Conservation (phyloP, 305 asterid species). For the Solanum hybrid region DNA sequence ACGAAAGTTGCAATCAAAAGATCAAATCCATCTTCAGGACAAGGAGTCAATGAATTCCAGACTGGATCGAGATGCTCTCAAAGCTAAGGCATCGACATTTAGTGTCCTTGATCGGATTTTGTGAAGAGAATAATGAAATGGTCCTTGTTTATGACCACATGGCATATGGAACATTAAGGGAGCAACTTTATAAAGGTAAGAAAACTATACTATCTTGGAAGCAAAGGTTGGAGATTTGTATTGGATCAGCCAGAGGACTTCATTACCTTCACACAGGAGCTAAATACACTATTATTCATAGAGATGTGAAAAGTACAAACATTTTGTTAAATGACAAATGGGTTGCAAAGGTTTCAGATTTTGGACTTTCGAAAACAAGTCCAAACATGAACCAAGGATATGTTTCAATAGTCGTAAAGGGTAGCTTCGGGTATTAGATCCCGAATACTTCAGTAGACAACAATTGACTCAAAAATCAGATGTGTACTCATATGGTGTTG, state of each 20-base stretch:
- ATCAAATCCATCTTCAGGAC: constrained; percentile 85
- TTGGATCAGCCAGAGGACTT: constrained; percentile 74
- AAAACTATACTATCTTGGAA: constrained; percentile 57
- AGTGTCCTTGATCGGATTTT: constrained; percentile 71
- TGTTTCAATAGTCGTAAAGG: constrained; percentile 67
- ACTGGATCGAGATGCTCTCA: constrained; percentile 80
- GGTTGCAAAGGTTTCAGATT: constrained; percentile 88
- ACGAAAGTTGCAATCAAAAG: constrained; percentile 65
- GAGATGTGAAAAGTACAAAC: constrained; percentile 81
- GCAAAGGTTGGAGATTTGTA: constrained; percentile 70
- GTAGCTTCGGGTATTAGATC: constrained; percentile 64
- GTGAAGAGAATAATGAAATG: constrained; percentile 83
- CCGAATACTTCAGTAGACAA: constrained; percentile 59
- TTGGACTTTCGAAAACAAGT: constrained; percentile 74
- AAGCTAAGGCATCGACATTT: constrained; percentile 69
- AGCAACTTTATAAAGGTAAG: constrained; percentile 71
- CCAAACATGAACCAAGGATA: constrained; percentile 77
- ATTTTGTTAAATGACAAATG: constrained; percentile 74
- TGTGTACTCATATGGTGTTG: constrained; percentile 68
- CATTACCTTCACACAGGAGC: constrained; percentile 85
- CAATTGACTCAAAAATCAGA: constrained; percentile 57
- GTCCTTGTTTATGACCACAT: constrained; percentile 73
- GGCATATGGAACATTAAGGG: constrained; percentile 81
- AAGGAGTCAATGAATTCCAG: constrained; percentile 73
- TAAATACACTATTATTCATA: constrained; percentile 70